Conservation (phyloP, 2,329 filamentous ascomycete species). For the Diaporthe citrichinensis region DNA sequence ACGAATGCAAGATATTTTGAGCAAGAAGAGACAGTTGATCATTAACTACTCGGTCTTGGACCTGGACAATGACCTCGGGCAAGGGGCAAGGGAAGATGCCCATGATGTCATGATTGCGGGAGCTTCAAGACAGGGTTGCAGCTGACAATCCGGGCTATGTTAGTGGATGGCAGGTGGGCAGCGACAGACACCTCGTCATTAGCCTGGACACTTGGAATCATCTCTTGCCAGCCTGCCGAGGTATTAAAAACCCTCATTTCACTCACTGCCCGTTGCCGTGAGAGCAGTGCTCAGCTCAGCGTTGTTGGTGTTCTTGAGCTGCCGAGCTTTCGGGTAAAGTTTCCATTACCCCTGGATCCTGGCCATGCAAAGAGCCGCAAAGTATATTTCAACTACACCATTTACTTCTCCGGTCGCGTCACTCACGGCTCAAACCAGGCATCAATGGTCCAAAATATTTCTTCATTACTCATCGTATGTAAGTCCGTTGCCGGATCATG, state of each 20-base stretch:
- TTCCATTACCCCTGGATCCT: constrained; percentile 13
- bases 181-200: constrained; percentile 6
- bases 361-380: constrained; percentile 24
- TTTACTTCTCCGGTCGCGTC: too few relatives aligned
- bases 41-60: constrained; percentile 5
- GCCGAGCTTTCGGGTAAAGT: constrained; percentile 8
- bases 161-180: constrained; percentile 27
- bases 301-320: neutral
- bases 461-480: neutral
- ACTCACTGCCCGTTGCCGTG: neutral
- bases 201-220: neutral
- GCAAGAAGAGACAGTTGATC: constrained; percentile 4
- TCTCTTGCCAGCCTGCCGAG: neutral
- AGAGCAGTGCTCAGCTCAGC: neutral
- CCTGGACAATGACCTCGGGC: constrained; percentile 20
- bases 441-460: neutral
- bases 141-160: constrained; percentile 35
- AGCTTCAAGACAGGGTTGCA: constrained; percentile 29
- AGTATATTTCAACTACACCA: constrained; percentile 32
- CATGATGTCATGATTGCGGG: constrained; percentile 40
- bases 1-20: neutral
- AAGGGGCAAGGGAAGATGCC: constrained; percentile 17
- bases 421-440: neutral
- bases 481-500: neutral
- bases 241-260: neutral